phyloP scores from a whole-genome alignment of 345 rosid species.

The Lepidium aucheri region DNA sequence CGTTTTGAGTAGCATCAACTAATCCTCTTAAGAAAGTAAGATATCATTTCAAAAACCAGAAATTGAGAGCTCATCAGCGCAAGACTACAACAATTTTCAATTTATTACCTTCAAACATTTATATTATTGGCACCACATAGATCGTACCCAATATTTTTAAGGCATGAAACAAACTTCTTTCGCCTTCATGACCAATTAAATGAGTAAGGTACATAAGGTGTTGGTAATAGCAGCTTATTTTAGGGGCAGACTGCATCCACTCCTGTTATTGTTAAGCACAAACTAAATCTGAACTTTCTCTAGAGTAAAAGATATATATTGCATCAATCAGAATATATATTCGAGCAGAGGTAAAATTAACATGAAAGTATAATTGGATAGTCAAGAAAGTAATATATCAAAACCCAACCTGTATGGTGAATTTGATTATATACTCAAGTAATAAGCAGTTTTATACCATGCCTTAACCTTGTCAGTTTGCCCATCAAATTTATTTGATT shows the following conservation, averaged over 20 bases:
- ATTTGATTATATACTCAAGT: conserved; percentile 41
- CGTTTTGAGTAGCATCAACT: too few relatives aligned
- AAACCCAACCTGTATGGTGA: conserved; percentile 51
- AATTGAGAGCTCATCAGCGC: background rate
- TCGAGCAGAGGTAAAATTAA: background rate
- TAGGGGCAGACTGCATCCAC: conserved; percentile 60
- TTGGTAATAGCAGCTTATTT: conserved; percentile 64
- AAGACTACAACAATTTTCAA: background rate
- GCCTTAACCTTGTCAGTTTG: conserved; percentile 68
- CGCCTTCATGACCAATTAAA: conserved; percentile 84
- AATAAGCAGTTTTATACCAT: conserved; percentile 81
- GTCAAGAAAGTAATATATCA: background rate
- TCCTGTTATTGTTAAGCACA: conserved; percentile 38
- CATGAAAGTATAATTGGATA: background rate
- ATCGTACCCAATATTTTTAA: conserved; percentile 75
- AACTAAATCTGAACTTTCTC: background rate
- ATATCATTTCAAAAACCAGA: background rate
- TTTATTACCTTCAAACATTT: background rate
- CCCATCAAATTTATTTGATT: conserved; percentile 81
- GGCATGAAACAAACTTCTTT: conserved; percentile 79
- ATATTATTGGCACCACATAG: background rate
- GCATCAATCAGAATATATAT: background rate
- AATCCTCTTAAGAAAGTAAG: background rate
- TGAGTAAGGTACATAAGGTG: conserved; percentile 53
- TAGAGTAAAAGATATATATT: background rate